A percentile compares a stretch with the other conserved stretches of the same genome.
phyloP scores from a whole-genome alignment of 2,329 filamentous ascomycete genomes.

The Aspergillus neotritici region DNA sequence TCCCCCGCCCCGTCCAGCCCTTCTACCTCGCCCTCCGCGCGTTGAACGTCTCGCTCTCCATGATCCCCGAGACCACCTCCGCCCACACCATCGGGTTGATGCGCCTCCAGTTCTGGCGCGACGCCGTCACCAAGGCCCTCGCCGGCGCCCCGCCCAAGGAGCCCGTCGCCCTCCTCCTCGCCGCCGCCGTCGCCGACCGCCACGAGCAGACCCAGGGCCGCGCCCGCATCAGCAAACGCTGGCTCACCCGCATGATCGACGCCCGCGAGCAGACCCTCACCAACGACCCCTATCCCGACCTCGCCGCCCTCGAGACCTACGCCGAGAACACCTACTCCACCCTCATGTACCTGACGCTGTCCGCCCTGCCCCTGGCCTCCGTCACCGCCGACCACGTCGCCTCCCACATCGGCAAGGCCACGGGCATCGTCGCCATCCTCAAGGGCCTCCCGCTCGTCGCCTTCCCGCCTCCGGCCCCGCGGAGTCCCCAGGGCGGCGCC shows the following conservation, averaged over 20 bases:
- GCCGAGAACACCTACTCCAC: constrained; percentile 94
- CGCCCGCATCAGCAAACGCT: constrained; percentile 59
- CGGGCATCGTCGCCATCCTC: constrained; percentile 80
- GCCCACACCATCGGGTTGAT: constrained; percentile 80
- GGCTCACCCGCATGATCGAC: constrained; percentile 70
- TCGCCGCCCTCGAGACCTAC: constrained; percentile 75
- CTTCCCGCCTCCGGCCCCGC: constrained; percentile 55
- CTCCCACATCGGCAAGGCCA: constrained; percentile 90
- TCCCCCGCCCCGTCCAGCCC: constrained; percentile 67
- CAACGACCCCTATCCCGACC: constrained; percentile 70
- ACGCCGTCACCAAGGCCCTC: constrained; percentile 73
- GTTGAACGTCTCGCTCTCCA: constrained; percentile 86
- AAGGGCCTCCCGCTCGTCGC: constrained; percentile 84
- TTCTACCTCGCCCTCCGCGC: constrained; percentile 86
- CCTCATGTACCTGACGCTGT: constrained; percentile 80
- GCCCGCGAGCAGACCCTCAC: constrained; percentile 77
- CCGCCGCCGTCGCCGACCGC: constrained; percentile 61
- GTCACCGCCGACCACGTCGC: constrained; percentile 87
- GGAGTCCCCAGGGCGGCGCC: constrained; percentile 32
- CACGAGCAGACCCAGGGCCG: constrained; percentile 42
- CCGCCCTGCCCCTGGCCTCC: constrained; percentile 70
- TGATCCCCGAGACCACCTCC: constrained; percentile 83
- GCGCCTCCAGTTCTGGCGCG: constrained; percentile 93
- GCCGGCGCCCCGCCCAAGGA: constrained; percentile 76
- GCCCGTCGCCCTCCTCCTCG: constrained; percentile 79